phyloP scores from a whole-genome alignment of 192 early-diverging fungal genomes.

The Entrophospora sp. region DNA sequence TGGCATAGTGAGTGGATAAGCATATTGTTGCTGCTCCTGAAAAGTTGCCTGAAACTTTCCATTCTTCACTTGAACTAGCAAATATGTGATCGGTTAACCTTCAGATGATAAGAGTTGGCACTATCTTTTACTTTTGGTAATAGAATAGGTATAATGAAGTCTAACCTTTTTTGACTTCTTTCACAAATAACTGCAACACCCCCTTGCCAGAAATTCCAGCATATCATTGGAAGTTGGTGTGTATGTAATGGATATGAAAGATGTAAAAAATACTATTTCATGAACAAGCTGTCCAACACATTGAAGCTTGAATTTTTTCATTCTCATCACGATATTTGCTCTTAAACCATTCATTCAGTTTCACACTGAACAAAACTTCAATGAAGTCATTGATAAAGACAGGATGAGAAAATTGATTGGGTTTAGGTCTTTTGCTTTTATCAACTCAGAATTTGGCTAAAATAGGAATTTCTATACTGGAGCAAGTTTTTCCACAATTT shows the following conservation, averaged over 20 bases:
- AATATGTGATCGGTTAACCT: background rate
- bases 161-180: background rate
- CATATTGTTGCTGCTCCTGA: background rate
- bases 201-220: background rate
- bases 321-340: background rate
- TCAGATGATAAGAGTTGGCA: background rate
- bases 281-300: background rate
- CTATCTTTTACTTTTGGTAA: background rate
- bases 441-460: no score
- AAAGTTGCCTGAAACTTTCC: background rate
- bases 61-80: background rate
- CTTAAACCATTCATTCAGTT: background rate
- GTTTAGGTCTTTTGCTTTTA: no score
- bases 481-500: no score
- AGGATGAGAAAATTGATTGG: no score
- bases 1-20: background rate
- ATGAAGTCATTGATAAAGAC: no score
- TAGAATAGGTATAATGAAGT: slow-evolving; percentile 2
- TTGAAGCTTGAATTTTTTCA: background rate
- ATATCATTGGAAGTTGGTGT: slow-evolving; percentile 4
- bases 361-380: background rate
- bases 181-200: background rate
- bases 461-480: no score
- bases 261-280: slow-evolving; percentile 2
- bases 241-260: background rate